Conservation (phyloP, 768 basidiomycete species). For the Heimioporus sp. region DNA sequence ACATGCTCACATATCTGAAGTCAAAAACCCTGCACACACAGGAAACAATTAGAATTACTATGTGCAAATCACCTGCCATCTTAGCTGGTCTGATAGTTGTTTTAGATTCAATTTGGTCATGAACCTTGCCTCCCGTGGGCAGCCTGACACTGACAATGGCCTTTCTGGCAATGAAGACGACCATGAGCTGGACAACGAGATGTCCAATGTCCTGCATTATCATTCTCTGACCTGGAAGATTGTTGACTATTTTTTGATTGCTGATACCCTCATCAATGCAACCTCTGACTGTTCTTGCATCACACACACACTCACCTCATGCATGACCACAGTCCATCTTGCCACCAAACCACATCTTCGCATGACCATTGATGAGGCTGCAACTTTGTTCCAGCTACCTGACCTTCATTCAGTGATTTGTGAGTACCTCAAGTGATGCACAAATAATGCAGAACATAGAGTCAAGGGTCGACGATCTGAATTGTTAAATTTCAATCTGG, state of each 20-base stretch:
- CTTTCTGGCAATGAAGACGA: neutral
- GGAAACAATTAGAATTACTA: slow-evolving; percentile 26
- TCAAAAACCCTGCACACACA: slow-evolving; percentile 32
- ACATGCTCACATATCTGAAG: slow-evolving; percentile 29
- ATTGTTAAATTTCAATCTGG: neutral
- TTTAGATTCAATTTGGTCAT: neutral
- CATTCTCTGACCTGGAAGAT: neutral
- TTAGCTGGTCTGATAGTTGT: slow-evolving; percentile 31
- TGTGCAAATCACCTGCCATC: slow-evolving; percentile 31
- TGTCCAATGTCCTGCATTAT: too few relatives aligned
- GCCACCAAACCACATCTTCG: neutral
- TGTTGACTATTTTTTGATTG: neutral
- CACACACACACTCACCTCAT: neutral
- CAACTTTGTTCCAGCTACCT: neutral
- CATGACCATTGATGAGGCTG: neutral
- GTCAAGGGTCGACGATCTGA: neutral
- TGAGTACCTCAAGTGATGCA: neutral
- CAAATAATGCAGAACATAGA: neutral
- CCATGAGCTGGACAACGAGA: neutral
- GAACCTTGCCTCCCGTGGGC: neutral
- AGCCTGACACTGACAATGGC: neutral
- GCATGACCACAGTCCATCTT: neutral
- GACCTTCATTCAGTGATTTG: neutral
- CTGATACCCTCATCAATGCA: neutral
- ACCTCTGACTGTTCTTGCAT: too few relatives aligned